Evolutionary conservation across 305 asterid species (phyloP), one percentile per base, ranked within the genome.

Genomic region (Lippia alba): DNA sequence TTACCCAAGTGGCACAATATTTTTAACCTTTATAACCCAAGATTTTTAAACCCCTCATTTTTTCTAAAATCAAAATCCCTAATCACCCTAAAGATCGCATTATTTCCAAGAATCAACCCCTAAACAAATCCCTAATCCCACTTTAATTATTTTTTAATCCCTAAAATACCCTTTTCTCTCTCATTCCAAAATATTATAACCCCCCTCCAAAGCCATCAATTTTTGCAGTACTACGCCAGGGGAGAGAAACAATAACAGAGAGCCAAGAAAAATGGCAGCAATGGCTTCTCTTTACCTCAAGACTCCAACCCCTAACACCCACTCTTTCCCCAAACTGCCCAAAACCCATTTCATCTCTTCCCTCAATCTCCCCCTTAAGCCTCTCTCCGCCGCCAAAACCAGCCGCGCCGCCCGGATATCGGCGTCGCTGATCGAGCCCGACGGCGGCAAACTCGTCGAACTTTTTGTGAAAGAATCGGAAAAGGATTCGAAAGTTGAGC

Each of bases 371-470:
- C 55, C 72, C 34, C 40, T 81, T 73, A 67, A 65, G 16, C 66
- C 41, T 56, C 66, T 17, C 19, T 15, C 82, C 74, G 18, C 69
- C 19, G 20, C 78, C 34, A 70, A 64, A 71, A 12, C 74, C 72
- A 81, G 84, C 44, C 12, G 76, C 54, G 19, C 74, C 10, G 11
- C 75, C 80, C 78, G 82, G 53, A 72, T 86, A 10, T 79, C 89
- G 1, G 87, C 94, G 55, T 87, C 88, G 14, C 63, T 93, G 18
- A 93, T 93, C 64, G 87, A 89, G 4, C 98, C 97, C 50, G 98
- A 94, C 19, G 98, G 98, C 18, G 97, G 98, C 0, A 79, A 67
- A 2, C 89, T 93, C 2, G 90, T 87, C 18, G 96, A 91, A 63
- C 96, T 93, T 2, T 66, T 91, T 33, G 84, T 87, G 0, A 67